A percentile compares a stretch with the other conserved stretches of the same genome.
Evolutionary conservation across 2,329 filamentous ascomycete genomes (phyloP).

Genomic region (Penicillium crustosum): DNA sequence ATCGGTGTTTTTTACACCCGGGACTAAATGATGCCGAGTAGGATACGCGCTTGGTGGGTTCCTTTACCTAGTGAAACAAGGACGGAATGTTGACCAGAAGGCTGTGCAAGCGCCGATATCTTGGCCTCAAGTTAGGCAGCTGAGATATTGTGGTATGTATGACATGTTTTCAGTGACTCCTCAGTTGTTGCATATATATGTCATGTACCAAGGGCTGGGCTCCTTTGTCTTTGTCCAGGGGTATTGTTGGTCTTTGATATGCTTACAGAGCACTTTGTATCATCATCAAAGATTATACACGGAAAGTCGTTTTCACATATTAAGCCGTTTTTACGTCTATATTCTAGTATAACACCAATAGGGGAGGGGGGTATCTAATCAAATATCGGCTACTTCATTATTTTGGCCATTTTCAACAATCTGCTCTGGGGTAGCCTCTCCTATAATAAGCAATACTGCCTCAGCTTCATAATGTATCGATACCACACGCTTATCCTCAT

Average conservation of each 20-base stretch:
- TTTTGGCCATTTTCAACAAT: background rate
- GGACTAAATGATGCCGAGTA: background rate
- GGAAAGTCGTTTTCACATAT: background rate
- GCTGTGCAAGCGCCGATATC: background rate
- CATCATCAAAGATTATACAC: background rate
- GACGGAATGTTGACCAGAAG: background rate
- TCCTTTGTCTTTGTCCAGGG: background rate
- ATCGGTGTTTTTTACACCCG: background rate
- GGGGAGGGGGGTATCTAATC: no score
- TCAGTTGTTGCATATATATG: background rate
- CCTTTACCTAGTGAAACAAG: background rate
- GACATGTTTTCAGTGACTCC: background rate
- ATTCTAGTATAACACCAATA: background rate
- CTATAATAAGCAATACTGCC: background rate
- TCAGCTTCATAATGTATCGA: background rate
- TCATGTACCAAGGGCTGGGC: slow-evolving; percentile 5
- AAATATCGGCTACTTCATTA: background rate
- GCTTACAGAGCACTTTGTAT: background rate
- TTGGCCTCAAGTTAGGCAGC: slow-evolving; percentile 4
- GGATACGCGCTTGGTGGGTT: background rate
- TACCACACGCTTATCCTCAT: background rate
- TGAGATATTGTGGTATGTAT: background rate
- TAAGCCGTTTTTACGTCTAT: background rate
- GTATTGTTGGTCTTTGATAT: background rate
- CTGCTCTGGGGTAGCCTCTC: background rate